Evolutionary conservation across 1,284 basidiomycete species (phyloP), one percentile per base, ranked within the genome.

Genomic region (Ustilago curta): DNA sequence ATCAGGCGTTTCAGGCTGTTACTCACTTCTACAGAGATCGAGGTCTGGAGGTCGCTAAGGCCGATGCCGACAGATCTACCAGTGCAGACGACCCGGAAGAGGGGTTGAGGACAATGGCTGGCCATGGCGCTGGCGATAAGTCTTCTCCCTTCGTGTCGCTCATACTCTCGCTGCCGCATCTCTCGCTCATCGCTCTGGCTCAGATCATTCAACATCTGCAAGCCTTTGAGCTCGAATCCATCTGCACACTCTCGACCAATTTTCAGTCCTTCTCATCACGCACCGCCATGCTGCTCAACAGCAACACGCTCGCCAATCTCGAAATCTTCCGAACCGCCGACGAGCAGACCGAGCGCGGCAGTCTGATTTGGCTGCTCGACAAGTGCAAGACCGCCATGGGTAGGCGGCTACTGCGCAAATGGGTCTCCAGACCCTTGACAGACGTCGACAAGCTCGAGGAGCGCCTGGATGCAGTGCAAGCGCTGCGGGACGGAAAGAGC

Each of bases 221-320:
- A 14, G 87, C 88, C 0, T 97, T 95, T 85, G 88, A 88, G 32
- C 88, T 97, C 39, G 91, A 71, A 25, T 72, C 69, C 32, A 76
- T 83, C 48, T 81, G 81, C 56, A 69, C 61, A 9, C 61, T 69
- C 8, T 54, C 70, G 8, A 70, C 40, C 92, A 79, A 93, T 78
- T 97, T 84, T 53, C 60, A 64, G 2, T 81, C 87, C 77, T 98
- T 98, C 81, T 88, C 92, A 1, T 70, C 71, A 8, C 89, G 90
- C 47, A 89, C 90, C 0, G 91, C 93, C 73, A 97, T 98, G 95
- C 88, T 95, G 16, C 88, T 99, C 50, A 93, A 92, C 61, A 91
- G 91, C 42, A 95, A 94, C 81, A 97, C 96, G 0, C 86, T 98
- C 16, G 88, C 88, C 29, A 97, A 98, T 81, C 87, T 98, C 86